phyloP scores from a whole-genome alignment of 805 yeast species.

The Debaryomyces prosopidis region DNA sequence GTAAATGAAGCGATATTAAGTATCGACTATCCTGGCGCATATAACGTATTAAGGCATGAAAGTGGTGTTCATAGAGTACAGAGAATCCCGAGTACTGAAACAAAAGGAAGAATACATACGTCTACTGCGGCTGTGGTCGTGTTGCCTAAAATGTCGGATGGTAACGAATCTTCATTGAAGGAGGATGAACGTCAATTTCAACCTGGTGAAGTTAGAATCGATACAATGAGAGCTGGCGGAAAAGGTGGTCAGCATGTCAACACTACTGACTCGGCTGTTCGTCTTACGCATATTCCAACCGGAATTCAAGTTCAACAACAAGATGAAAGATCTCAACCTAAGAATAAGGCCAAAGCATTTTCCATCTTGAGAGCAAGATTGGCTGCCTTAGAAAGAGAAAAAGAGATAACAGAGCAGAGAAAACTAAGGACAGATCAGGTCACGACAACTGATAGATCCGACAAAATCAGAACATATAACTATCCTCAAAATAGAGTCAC shows the following conservation, averaged over 20 bases:
- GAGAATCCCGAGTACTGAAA: constrained; percentile 88
- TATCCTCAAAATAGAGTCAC: constrained; percentile 91
- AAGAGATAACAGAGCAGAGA: constrained; percentile 64
- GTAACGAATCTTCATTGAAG: constrained; percentile 44
- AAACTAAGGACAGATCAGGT: constrained; percentile 79
- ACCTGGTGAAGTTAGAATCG: constrained; percentile 87
- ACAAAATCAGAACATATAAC: constrained; percentile 91
- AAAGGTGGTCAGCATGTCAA: constrained; percentile 98
- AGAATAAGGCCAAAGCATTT: constrained; percentile 90
- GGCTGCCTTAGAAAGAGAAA: constrained; percentile 75
- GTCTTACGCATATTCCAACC: constrained; percentile 88
- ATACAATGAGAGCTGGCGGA: constrained; percentile 97
- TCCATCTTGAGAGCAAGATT: constrained; percentile 76
- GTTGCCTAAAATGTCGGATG: constrained; percentile 73
- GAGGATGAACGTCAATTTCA: constrained; percentile 69
- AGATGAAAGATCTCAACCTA: constrained; percentile 93
- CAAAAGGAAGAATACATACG: constrained; percentile 92
- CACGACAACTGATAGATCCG: constrained; percentile 84
- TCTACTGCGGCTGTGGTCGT: constrained; percentile 96
- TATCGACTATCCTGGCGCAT: constrained; percentile 76
- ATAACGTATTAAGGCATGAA: constrained; percentile 71
- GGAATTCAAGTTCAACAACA: constrained; percentile 89
- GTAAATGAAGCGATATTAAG: constrained; percentile 76
- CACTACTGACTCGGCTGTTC: constrained; percentile 95
- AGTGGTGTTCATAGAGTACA: constrained; percentile 98